These are phyloP conservation scores for Penicillium silybi DNA, from an alignment of 495 filamentous ascomycete species.

Conservation along the genomic window DNA sequence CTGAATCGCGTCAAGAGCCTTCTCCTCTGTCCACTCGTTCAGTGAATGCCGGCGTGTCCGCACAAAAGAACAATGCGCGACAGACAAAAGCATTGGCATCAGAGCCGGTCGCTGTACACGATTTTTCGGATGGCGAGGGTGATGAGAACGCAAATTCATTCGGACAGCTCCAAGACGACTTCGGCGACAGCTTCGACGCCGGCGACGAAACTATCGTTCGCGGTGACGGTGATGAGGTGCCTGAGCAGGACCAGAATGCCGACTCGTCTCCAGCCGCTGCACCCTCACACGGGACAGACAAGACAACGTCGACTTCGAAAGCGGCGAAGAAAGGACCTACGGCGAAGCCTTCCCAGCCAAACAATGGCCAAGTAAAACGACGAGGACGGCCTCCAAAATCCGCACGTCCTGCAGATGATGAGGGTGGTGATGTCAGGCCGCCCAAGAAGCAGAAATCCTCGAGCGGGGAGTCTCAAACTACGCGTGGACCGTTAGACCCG, in stretches of 20 bases:
- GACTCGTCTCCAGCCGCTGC: slow-evolving; percentile 26
- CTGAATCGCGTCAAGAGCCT: slow-evolving; percentile 25
- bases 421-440: slow-evolving; percentile 25
- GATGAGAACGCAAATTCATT: slow-evolving; percentile 34
- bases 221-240: slow-evolving; percentile 17
- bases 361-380: slow-evolving; percentile 23
- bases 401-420: slow-evolving; percentile 11
- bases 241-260: slow-evolving; percentile 54
- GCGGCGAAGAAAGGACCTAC: slow-evolving; percentile 7
- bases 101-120: slow-evolving; percentile 12
- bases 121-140: slow-evolving; percentile 38
- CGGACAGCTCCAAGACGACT: slow-evolving; percentile 24
- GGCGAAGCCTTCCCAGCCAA: slow-evolving; percentile 10
- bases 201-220: slow-evolving; percentile 25
- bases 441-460: slow-evolving; percentile 35
- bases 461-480: slow-evolving; percentile 1
- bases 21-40: slow-evolving; percentile 37
- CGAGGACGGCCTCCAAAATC: slow-evolving; percentile 35
- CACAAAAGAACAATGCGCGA: slow-evolving; percentile 36
- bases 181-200: slow-evolving; percentile 23
- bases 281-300: slow-evolving; percentile 3
- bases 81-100: slow-evolving; percentile 7
- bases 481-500: slow-evolving; percentile 25
- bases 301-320: slow-evolving; percentile 9
- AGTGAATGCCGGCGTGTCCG: slow-evolving; percentile 31